Base-by-base conservation (phyloP, 2,329 filamentous ascomycete genomes). In the Phialemoniopsis sp. region DNA sequence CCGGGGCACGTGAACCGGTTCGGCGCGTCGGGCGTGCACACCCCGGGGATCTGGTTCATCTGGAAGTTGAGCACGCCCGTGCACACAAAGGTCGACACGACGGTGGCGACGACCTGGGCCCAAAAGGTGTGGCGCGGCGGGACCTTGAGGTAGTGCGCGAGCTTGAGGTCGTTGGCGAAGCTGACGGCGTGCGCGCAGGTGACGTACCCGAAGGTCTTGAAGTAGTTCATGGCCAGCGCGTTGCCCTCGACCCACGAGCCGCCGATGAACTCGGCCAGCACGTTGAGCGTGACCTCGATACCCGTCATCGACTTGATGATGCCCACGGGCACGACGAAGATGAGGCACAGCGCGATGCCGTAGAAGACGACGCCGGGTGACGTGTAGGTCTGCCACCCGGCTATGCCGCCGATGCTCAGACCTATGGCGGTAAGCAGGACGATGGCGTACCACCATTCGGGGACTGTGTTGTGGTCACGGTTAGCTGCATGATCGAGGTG, bases 81-180 rank as follows among this genome's bases (percentile, higher is more conserved):
- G 13, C 30, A 72, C 32, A 76, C 66, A 34, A 77, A 60, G 2
- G 68, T 74, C 35, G 70, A 72, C 15, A 76, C 57, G 15, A 80
- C 60, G 3, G 74, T 81, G 28, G 76, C 75, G 9, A 73, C 60
- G 51, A 81, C 74, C 55, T 82, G 78, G 1, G 76, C 76, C 16
- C 64, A 58, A 47, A 82, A 82, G 4, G 77, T 75, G 21, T 78
- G 69, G 10, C 73, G 69, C 1, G 78, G 78, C 5, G 78, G 76
- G 14, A 82, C 78, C 35, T 51, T 51, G 41, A 51, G 36, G 37
- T 53, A 55, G 34, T 57, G 55, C 0, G 53, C 55, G 38, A 58
- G 49, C 38, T 60, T 59, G 16, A 54, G 46, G 39, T 53, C 59
- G 44, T 50, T 48, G 6, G 60, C 66, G 52, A 76, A 76, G 52